Percentiles rank a stretch among this genome's conserved stretches.
phyloP scores from a whole-genome alignment of 176 grass and related monocot genomes.

The Oryza australiensis region DNA sequence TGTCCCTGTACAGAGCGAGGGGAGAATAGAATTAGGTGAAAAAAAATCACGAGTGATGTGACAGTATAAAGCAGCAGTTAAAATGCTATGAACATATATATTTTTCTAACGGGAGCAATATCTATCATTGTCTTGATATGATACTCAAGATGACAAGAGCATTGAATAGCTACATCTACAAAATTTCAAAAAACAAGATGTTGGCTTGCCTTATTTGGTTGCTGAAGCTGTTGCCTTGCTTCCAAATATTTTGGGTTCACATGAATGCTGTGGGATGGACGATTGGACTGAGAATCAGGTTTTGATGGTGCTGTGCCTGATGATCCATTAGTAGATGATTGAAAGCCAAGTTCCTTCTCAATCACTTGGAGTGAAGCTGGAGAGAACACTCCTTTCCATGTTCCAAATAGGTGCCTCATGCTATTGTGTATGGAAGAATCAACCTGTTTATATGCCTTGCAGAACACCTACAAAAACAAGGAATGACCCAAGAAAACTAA shows the following conservation, averaged over 20 bases:
- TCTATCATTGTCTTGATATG: background rate
- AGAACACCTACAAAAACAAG: conserved; percentile 72
- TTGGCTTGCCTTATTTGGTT: conserved; percentile 55
- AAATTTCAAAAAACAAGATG: conserved; percentile 18
- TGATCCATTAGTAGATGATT: conserved; percentile 62
- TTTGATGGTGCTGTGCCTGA: conserved; percentile 53
- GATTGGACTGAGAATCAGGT: conserved; percentile 62
- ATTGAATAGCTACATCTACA: background rate
- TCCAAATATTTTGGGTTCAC: conserved; percentile 99
- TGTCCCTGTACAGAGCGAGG: conserved; percentile 54
- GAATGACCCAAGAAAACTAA: conserved; percentile 20
- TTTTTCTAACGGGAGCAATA: background rate
- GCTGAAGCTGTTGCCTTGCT: conserved; percentile 73
- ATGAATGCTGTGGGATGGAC: conserved; percentile 82
- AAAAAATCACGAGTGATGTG: conserved; percentile 19
- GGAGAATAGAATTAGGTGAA: conserved; percentile 28
- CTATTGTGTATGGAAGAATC: conserved; percentile 85
- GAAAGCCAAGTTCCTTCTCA: conserved; percentile 90
- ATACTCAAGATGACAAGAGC: background rate
- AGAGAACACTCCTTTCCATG: conserved; percentile 98
- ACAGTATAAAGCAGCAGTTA: background rate
- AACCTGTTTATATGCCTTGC: conserved; percentile 93
- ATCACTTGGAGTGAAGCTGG: conserved; percentile 67
- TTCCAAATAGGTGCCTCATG: conserved; percentile 98
- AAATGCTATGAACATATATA: background rate